Conservation (phyloP, 2,329 filamentous ascomycete genomes). For the Laburnicola sp. region DNA sequence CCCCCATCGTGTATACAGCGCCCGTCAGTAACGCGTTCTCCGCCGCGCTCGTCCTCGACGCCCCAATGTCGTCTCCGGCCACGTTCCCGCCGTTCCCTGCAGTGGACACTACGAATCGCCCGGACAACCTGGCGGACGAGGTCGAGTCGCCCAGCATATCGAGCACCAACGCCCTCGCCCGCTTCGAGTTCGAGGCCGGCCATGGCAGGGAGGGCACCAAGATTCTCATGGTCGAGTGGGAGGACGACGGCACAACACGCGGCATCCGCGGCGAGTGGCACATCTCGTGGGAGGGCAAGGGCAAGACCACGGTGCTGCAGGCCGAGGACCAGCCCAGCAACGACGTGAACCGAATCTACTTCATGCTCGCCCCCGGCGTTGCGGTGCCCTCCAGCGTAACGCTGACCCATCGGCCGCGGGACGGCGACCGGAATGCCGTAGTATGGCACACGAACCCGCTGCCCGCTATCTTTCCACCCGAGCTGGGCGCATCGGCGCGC, state of each 20-base stretch:
- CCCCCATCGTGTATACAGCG: slow-evolving; percentile 38
- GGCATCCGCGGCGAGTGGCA: slow-evolving; percentile 65
- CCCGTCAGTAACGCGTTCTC: slow-evolving; percentile 33
- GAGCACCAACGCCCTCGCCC: slow-evolving; percentile 66
- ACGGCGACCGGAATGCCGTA: slow-evolving; percentile 47
- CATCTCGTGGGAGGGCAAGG: slow-evolving; percentile 78
- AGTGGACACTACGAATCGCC: slow-evolving; percentile 46
- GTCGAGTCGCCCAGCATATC: slow-evolving; percentile 54
- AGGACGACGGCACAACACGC: slow-evolving; percentile 60
- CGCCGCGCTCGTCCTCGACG: slow-evolving; percentile 26
- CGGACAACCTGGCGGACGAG: slow-evolving; percentile 37
- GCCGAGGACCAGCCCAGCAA: slow-evolving; percentile 60
- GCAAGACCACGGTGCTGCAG: slow-evolving; percentile 72
- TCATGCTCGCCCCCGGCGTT: slow-evolving; percentile 73
- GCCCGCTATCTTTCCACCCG: slow-evolving; percentile 82
- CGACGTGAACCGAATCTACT: slow-evolving; percentile 70
- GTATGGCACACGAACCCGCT: slow-evolving; percentile 73
- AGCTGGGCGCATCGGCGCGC: slow-evolving; percentile 67
- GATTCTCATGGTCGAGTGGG: slow-evolving; percentile 92
- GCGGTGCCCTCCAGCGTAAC: slow-evolving; percentile 73
- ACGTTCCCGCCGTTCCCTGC: slow-evolving; percentile 45
- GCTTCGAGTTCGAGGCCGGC: slow-evolving; percentile 83
- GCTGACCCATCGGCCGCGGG: slow-evolving; percentile 58
- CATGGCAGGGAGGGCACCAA: slow-evolving; percentile 83
- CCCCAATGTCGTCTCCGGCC: slow-evolving; percentile 40